Evolutionary conservation across 1,284 basidiomycete species (phyloP).

Genomic region (Cerrena zonata): DNA sequence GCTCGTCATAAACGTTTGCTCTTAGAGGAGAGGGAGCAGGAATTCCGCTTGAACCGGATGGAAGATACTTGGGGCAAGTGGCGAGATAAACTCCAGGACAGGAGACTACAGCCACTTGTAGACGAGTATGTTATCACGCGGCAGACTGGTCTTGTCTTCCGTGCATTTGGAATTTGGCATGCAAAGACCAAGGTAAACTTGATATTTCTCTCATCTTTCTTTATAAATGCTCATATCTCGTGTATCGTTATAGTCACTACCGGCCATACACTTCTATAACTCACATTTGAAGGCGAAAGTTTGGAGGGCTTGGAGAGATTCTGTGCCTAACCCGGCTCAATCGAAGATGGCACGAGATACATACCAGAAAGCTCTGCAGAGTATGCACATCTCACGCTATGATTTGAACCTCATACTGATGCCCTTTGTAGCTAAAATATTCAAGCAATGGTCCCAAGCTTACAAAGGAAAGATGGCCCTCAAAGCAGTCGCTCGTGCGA

Average conservation of each 20-base stretch:
- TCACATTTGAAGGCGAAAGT: conserved; percentile 51
- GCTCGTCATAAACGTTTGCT: conserved; percentile 51
- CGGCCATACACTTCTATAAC: conserved; percentile 69
- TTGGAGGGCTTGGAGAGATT: conserved; percentile 61
- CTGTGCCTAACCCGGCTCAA: conserved; percentile 63
- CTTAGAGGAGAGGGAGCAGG: conserved; percentile 56
- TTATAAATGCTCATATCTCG: conserved; percentile 14
- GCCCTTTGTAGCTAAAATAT: conserved; percentile 41
- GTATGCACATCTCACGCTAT: conserved; percentile 12
- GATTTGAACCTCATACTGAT: conserved; percentile 12
- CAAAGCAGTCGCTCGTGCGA: conserved; percentile 69
- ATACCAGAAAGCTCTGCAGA: conserved; percentile 52
- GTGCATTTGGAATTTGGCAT: conserved; percentile 67
- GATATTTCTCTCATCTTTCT: background rate
- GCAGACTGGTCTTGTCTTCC: conserved; percentile 55
- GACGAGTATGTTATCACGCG: conserved; percentile 50
- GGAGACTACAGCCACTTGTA: conserved; percentile 59
- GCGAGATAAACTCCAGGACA: conserved; percentile 62
- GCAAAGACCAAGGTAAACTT: conserved; percentile 59
- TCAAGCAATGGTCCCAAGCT: conserved; percentile 60
- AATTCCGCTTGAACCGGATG: conserved; percentile 47
- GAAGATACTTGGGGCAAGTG: conserved; percentile 68
- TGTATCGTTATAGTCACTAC: conserved; percentile 54
- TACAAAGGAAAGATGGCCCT: conserved; percentile 66
- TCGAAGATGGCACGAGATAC: conserved; percentile 59